Percentiles rank a stretch among this genome's conserved stretches.
Conservation (phyloP, 495 filamentous ascomycete species). For the Glutinoglossum americanum region DNA sequence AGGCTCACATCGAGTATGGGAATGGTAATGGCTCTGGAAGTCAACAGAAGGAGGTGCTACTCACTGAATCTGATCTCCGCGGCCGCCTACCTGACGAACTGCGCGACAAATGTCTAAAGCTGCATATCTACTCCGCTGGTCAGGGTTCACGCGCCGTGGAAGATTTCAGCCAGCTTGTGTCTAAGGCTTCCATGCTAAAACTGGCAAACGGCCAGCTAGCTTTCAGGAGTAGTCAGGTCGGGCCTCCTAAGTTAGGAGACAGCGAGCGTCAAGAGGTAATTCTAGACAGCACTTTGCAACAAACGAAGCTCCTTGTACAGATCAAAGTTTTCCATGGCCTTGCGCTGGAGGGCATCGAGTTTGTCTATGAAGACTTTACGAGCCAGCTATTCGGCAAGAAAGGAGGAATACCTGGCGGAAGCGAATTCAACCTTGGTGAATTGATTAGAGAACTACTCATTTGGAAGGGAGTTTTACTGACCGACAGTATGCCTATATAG, state of each 20-base stretch:
- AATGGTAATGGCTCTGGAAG: slow-evolving; percentile 30
- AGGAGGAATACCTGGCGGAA: slow-evolving; percentile 52
- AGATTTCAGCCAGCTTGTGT: slow-evolving; percentile 41
- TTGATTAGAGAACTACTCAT: background rate
- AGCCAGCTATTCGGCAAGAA: slow-evolving; percentile 78
- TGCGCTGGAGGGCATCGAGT: slow-evolving; percentile 73
- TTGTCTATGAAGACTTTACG: slow-evolving; percentile 74
- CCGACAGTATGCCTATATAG: slow-evolving; percentile 18
- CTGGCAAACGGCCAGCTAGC: slow-evolving; percentile 52
- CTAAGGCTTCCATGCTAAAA: slow-evolving; percentile 50
- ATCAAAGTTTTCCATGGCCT: slow-evolving; percentile 60
- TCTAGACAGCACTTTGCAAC: slow-evolving; percentile 42
- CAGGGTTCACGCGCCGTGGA: slow-evolving; percentile 51
- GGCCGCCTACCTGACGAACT: slow-evolving; percentile 44
- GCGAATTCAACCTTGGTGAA: slow-evolving; percentile 58
- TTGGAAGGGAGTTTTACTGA: slow-evolving; percentile 2
- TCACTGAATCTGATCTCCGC: slow-evolving; percentile 58
- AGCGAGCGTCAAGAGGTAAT: slow-evolving; percentile 53
- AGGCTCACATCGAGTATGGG: slow-evolving; percentile 56
- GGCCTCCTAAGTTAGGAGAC: slow-evolving; percentile 46
- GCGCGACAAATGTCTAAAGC: slow-evolving; percentile 43
- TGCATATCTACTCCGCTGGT: slow-evolving; percentile 53
- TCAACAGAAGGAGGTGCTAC: slow-evolving; percentile 43
- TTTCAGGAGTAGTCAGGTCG: slow-evolving; percentile 59
- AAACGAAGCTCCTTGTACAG: slow-evolving; percentile 50